Evolutionary conservation across 2,329 filamentous ascomycete genomes (phyloP), one percentile per base, ranked within the genome.

Genomic region (Aspergillus puulaauensis): DNA sequence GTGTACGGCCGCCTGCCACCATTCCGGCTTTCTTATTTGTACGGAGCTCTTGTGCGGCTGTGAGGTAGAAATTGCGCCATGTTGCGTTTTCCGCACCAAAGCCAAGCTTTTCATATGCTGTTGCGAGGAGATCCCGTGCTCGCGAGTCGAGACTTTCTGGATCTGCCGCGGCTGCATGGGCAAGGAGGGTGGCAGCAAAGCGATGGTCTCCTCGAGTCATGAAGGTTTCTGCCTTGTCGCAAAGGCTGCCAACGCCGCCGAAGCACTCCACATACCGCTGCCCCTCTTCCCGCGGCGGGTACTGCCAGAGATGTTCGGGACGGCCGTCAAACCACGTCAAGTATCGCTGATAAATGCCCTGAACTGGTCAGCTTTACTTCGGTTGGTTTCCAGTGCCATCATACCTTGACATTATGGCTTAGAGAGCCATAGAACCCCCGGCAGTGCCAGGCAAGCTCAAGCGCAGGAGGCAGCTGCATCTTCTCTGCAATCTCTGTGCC

Each of bases 61-160:
- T 66, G 1, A 77, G 65, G 52, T 75, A 79, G 54, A 77, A 74
- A 54, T 78, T 78, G 2, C 76, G 63, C 77, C 76, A 79, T 0
- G 73, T 73, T 2, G 64, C 75, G 61, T 78, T 79, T 61, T 78
- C 75, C 3, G 71, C 60, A 2, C 73, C 72, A 52, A 66, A 73
- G 0, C 73, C 76, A 8, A 79, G 68, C 19, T 64, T 57, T 46
- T 70, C 66, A 54, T 70, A 77, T 1, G 72, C 68, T 2, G 56
- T 55, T 1, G 70, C 72, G 3, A 79, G 66, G 5, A 48, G 14
- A 6, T 40, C 44, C 5, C 62, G 46, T 4, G 17, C 45, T 53
- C 59, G 66, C 0, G 68, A 60, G 3, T 57, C 31, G 23, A 52
- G 27, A 17, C 51, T 47, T 15, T 43, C 27, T 6, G 60, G 27